Percentiles rank a stretch among this genome's conserved stretches.
phyloP scores from a whole-genome alignment of 495 filamentous ascomycete species.

The Neurospora sp. region DNA sequence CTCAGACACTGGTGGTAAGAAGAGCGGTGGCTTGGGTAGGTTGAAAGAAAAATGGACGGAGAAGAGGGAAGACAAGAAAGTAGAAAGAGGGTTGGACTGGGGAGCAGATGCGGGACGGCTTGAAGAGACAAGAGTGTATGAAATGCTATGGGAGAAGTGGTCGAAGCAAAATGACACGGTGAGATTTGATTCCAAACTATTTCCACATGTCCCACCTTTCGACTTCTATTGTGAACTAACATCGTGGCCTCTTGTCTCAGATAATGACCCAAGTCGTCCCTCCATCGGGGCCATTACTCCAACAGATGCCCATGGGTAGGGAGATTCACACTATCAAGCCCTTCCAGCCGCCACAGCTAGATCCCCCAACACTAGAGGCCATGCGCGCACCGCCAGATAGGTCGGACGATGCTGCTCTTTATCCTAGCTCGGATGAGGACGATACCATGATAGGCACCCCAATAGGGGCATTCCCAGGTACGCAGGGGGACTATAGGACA shows the following conservation, averaged over 20 bases:
- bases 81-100: constrained; percentile 62
- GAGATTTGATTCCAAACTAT: constrained; percentile 19
- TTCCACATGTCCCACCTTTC: background rate
- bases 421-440: constrained; percentile 39
- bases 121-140: constrained; percentile 78
- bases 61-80: constrained; percentile 54
- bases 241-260: constrained; percentile 28
- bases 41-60: constrained; percentile 65
- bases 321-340: constrained; percentile 64
- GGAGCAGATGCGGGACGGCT: constrained; percentile 73
- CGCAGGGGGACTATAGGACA: constrained; percentile 24
- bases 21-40: constrained; percentile 46
- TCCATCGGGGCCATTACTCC: constrained; percentile 53
- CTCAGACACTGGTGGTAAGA: constrained; percentile 19
- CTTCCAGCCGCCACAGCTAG: constrained; percentile 50
- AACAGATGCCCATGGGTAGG: constrained; percentile 74
- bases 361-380: constrained; percentile 43
- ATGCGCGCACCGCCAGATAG: constrained; percentile 41
- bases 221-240: background rate
- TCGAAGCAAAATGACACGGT: constrained; percentile 86
- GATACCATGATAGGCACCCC: constrained; percentile 13
- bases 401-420: constrained; percentile 37
- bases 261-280: constrained; percentile 75
- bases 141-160: constrained; percentile 86
- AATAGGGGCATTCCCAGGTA: constrained; percentile 30